These are phyloP conservation scores for Gonium pectorale DNA, from an alignment of 139 green algal species.

Conservation along the genomic window DNA sequence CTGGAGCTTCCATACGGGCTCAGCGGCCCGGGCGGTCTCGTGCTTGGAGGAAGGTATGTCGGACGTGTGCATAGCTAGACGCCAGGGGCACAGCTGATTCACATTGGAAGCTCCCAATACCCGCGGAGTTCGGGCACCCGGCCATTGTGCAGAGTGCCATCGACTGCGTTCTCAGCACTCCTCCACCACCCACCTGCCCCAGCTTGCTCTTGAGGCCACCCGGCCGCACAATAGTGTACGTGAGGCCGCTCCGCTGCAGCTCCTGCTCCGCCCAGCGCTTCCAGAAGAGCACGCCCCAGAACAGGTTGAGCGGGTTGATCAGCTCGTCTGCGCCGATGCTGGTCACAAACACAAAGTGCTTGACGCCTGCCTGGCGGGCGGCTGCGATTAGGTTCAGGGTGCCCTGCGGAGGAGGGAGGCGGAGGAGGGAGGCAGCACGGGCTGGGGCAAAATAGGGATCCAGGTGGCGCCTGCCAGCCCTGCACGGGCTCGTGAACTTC, in stretches of 20 bases:
- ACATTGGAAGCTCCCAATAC: too few relatives aligned
- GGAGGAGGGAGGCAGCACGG: too few relatives aligned
- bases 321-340: slow-evolving; percentile 83
- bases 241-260: slow-evolving; percentile 82
- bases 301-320: slow-evolving; percentile 85
- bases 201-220: slow-evolving; percentile 73
- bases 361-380: slow-evolving; percentile 61
- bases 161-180: neutral
- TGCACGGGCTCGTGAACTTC: too few relatives aligned
- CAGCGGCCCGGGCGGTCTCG: too few relatives aligned
- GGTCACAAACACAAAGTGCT: slow-evolving; percentile 78
- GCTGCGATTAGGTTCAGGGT: slow-evolving; percentile 82
- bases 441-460: too few relatives aligned
- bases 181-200: neutral
- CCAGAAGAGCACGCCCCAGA: slow-evolving; percentile 76
- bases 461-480: too few relatives aligned
- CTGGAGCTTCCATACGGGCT: too few relatives aligned
- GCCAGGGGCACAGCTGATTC: too few relatives aligned
- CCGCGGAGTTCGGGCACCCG: too few relatives aligned
- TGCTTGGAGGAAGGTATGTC: too few relatives aligned
- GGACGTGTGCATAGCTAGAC: too few relatives aligned
- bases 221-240: slow-evolving; percentile 86
- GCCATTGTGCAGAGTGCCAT: too few relatives aligned
- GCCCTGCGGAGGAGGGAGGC: slow-evolving; percentile 59
- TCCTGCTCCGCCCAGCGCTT: slow-evolving; percentile 85